Evolutionary conservation across 441 rosid species (phyloP).

Genomic region (Gossypium gossypioides): DNA sequence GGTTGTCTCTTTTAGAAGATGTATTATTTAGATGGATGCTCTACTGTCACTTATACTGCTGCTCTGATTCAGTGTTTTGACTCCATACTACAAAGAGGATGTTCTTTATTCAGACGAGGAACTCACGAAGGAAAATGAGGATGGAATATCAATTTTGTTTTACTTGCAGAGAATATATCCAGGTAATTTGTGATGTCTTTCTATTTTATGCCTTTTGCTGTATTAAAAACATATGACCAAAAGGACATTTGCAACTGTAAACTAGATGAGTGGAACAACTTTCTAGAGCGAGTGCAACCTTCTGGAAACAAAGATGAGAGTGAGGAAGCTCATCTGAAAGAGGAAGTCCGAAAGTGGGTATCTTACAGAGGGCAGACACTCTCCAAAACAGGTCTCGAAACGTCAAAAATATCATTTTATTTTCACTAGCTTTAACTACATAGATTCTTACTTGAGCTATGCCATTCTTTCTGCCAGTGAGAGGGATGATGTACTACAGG

Average conservation of each 20-base stretch:
- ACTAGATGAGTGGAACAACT: conserved; percentile 89
- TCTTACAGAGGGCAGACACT: conserved; percentile 93
- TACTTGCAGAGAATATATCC: conserved; percentile 88
- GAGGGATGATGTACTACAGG: conserved; percentile 97
- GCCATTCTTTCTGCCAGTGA: conserved; percentile 38
- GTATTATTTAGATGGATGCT: neutral
- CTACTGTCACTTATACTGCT: conserved; percentile 8
- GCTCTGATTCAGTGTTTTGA: conserved; percentile 61
- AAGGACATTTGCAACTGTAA: conserved; percentile 19
- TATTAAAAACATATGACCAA: conserved; percentile 9
- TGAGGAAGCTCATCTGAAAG: conserved; percentile 12
- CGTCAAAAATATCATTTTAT: neutral
- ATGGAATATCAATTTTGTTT: conserved; percentile 75
- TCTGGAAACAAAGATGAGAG: neutral
- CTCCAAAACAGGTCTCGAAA: conserved; percentile 71
- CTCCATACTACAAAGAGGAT: conserved; percentile 87
- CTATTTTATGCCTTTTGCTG: conserved; percentile 10
- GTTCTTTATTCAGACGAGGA: conserved; percentile 86
- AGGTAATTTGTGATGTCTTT: conserved; percentile 37
- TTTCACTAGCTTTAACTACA: conserved; percentile 11
- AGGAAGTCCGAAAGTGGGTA: conserved; percentile 65
- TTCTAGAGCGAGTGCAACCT: conserved; percentile 43
- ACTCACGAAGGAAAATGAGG: conserved; percentile 79
- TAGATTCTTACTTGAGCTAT: conserved; percentile 13
- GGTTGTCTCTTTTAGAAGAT: neutral